Percentiles rank a stretch among this genome's conserved stretches.
These are phyloP conservation scores for Inga leiocalycina DNA, from an alignment of 306 rosid species.

Conservation along the genomic window DNA sequence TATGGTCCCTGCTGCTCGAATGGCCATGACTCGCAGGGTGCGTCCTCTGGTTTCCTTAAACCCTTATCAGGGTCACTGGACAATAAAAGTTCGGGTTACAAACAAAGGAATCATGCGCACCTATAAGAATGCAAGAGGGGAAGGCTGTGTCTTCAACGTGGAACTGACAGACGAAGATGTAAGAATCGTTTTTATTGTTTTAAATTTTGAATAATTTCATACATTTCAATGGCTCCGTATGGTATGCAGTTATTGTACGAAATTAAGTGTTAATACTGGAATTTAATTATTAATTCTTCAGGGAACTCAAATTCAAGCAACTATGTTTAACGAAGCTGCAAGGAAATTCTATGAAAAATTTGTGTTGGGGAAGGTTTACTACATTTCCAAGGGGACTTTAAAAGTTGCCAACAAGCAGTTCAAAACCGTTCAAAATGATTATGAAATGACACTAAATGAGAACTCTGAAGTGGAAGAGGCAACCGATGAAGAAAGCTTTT, in stretches of 20 bases:
- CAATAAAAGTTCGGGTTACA: constrained; percentile 88
- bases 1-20: constrained; percentile 68
- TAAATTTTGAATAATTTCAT: background rate
- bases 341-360: constrained; percentile 78
- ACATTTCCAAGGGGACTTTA: constrained; percentile 77
- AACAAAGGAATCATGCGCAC: constrained; percentile 82
- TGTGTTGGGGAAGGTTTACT: constrained; percentile 81
- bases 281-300: constrained; percentile 22
- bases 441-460: constrained; percentile 87
- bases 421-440: constrained; percentile 85
- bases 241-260: background rate
- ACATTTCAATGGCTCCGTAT: background rate
- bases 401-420: constrained; percentile 88
- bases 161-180: constrained; percentile 95
- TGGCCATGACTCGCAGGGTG: constrained; percentile 92
- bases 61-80: constrained; percentile 90
- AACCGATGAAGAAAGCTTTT: constrained; percentile 58
- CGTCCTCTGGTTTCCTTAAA: constrained; percentile 87
- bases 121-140: constrained; percentile 82
- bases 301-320: constrained; percentile 97
- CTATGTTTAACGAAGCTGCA: constrained; percentile 94
- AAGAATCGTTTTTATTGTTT: constrained; percentile 30
- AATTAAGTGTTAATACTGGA: background rate
- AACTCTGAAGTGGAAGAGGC: constrained; percentile 92
- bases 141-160: constrained; percentile 94